Conservation (phyloP, 192 early-diverging fungal species). For the Rhizoclosmatium globosum region DNA sequence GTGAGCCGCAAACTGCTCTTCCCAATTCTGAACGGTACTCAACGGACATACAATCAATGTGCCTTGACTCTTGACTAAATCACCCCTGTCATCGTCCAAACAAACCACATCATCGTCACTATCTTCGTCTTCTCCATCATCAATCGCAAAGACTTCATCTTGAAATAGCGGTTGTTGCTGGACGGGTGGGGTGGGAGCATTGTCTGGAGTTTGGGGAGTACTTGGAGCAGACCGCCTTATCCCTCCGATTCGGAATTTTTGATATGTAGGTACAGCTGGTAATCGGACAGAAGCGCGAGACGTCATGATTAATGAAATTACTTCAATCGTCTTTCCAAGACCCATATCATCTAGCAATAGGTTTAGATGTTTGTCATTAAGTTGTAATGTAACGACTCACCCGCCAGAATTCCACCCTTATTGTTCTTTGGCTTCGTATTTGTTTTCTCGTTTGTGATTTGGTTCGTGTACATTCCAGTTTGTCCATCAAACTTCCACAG, state of each 20-base stretch:
- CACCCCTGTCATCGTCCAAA: background rate
- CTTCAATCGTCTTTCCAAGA: conserved; percentile 62
- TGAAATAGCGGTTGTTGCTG: background rate
- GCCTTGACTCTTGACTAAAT: conserved; percentile 25
- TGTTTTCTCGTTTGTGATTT: conserved; percentile 58
- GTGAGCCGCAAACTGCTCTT: conserved; percentile 69
- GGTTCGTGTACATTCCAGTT: conserved; percentile 51
- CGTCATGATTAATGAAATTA: conserved; percentile 53
- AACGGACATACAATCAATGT: conserved; percentile 80
- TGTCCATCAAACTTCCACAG: conserved; percentile 44
- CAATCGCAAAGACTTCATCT: background rate
- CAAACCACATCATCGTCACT: conserved; percentile 20
- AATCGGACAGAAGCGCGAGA: conserved; percentile 16
- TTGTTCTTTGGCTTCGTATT: conserved; percentile 53
- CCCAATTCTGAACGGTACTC: conserved; percentile 77
- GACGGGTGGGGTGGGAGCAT: conserved; percentile 8
- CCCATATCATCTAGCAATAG: conserved; percentile 59
- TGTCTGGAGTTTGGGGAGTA: conserved; percentile 6
- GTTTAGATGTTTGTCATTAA: background rate
- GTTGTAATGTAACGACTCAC: conserved; percentile 12
- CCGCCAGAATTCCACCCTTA: conserved; percentile 69
- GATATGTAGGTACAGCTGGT: conserved; percentile 2
- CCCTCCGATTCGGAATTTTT: conserved; percentile 1
- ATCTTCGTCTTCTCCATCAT: conserved; percentile 9
- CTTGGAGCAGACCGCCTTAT: conserved; percentile 1